phyloP scores from a whole-genome alignment of 2,329 filamentous ascomycete species.

The Juglanconis oblonga region DNA sequence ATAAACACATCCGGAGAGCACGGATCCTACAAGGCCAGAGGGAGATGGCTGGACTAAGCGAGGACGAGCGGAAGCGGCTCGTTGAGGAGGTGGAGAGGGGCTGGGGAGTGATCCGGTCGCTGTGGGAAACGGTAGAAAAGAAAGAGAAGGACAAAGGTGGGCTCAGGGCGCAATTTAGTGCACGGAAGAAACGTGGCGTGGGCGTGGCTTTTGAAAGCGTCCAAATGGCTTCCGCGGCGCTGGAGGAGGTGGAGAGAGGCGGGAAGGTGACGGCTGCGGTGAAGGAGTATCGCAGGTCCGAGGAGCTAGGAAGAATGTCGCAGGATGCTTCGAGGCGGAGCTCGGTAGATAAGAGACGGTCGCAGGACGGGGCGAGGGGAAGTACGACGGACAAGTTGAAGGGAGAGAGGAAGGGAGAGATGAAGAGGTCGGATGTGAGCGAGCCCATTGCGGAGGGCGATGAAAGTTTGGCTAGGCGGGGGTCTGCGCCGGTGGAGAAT shows the following conservation, averaged over 20 bases:
- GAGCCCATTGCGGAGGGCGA: slow-evolving; percentile 2
- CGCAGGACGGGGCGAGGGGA: background rate
- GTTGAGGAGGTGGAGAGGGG: slow-evolving; percentile 34
- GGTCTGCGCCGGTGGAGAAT: background rate
- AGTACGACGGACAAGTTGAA: background rate
- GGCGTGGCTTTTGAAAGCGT: slow-evolving; percentile 49
- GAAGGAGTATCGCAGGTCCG: slow-evolving; percentile 23
- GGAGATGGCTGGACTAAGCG: slow-evolving; percentile 35
- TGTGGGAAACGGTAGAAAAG: slow-evolving; percentile 37
- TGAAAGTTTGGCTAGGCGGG: background rate
- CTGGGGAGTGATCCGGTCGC: slow-evolving; percentile 39
- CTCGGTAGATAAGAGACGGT: background rate
- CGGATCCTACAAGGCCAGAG: slow-evolving; percentile 57
- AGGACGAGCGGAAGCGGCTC: slow-evolving; percentile 28
- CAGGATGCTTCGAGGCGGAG: background rate
- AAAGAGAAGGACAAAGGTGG: slow-evolving; percentile 34
- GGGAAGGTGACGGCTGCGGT: slow-evolving; percentile 36
- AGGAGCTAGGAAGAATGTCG: slow-evolving; percentile 8
- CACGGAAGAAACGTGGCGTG: slow-evolving; percentile 36
- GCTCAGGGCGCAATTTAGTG: slow-evolving; percentile 29
- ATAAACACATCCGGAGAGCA: slow-evolving; percentile 51
- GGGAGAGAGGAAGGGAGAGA: background rate
- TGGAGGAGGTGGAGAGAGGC: slow-evolving; percentile 44
- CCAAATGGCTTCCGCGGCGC: slow-evolving; percentile 41
- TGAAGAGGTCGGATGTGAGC: background rate